Conservation (phyloP, 2,329 filamentous ascomycete genomes). For the Alternaria dauci region DNA sequence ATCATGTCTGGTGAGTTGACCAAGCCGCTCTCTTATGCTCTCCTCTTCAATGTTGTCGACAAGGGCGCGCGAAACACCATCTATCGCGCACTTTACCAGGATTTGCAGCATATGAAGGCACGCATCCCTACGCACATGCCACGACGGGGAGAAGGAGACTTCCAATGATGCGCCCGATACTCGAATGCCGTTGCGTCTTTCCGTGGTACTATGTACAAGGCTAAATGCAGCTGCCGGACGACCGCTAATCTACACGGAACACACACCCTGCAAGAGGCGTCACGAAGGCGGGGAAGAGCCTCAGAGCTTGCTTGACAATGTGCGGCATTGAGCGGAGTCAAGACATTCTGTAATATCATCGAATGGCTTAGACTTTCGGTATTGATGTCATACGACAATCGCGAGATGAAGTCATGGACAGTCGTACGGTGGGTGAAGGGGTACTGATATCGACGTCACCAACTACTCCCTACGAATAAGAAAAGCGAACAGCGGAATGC, state of each 20-base stretch:
- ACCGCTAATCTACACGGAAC: neutral
- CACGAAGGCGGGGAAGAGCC: neutral
- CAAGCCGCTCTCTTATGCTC: neutral
- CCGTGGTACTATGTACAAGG: neutral
- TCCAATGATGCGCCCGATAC: neutral
- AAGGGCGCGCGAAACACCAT: neutral
- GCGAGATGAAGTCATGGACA: no score
- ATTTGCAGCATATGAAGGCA: neutral
- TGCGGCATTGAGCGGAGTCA: neutral
- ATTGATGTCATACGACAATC: neutral
- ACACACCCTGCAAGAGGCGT: neutral
- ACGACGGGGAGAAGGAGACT: neutral
- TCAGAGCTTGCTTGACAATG: neutral
- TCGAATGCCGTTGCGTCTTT: neutral
- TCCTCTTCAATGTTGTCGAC: neutral
- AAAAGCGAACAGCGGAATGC: neutral
- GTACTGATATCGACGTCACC: no score
- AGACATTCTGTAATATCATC: neutral
- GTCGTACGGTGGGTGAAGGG: no score
- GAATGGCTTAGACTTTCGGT: neutral
- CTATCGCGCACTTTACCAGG: neutral
- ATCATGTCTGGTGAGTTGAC: no score
- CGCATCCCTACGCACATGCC: neutral
- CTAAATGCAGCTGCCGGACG: neutral
- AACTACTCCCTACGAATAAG: no score